These are phyloP conservation scores for Forsythia viridissima DNA, from an alignment of 257 asterid genomes.

Conservation along the genomic window DNA sequence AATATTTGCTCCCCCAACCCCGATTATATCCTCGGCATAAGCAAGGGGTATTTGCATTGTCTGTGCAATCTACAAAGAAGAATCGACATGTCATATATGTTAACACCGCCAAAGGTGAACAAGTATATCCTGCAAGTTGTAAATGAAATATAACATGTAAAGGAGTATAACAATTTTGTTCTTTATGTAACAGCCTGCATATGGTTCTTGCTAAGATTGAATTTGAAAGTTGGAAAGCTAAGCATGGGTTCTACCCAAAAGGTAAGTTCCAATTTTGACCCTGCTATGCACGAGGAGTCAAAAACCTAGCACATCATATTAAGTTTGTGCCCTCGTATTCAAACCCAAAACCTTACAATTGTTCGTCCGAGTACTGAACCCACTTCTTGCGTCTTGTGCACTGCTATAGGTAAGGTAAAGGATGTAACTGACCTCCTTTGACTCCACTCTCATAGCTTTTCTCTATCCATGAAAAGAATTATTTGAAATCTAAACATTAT, in stretches of 20 bases:
- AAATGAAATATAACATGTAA: background rate
- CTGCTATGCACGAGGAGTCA: background rate
- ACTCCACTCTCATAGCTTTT: background rate
- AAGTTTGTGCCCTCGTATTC: background rate
- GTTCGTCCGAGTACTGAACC: background rate
- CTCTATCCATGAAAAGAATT: background rate
- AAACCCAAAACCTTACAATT: background rate
- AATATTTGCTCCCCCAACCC: slow-evolving; percentile 72
- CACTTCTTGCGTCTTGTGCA: background rate
- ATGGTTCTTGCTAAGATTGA: background rate
- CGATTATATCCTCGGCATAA: slow-evolving; percentile 90
- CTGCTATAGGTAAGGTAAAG: background rate
- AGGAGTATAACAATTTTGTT: background rate
- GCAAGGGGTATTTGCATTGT: slow-evolving; percentile 86
- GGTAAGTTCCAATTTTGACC: background rate
- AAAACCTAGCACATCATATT: background rate
- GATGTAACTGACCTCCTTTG: background rate
- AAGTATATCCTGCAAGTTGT: background rate
- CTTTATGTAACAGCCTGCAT: background rate
- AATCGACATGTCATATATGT: slow-evolving; percentile 17
- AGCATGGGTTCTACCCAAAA: background rate
- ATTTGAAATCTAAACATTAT: background rate
- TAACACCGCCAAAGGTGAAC: background rate
- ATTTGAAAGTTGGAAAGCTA: background rate
- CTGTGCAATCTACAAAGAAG: slow-evolving; percentile 57